Percentiles rank a stretch among this genome's conserved stretches.
phyloP scores from a whole-genome alignment of 163 green algal species.

The Picocystis sp. region DNA sequence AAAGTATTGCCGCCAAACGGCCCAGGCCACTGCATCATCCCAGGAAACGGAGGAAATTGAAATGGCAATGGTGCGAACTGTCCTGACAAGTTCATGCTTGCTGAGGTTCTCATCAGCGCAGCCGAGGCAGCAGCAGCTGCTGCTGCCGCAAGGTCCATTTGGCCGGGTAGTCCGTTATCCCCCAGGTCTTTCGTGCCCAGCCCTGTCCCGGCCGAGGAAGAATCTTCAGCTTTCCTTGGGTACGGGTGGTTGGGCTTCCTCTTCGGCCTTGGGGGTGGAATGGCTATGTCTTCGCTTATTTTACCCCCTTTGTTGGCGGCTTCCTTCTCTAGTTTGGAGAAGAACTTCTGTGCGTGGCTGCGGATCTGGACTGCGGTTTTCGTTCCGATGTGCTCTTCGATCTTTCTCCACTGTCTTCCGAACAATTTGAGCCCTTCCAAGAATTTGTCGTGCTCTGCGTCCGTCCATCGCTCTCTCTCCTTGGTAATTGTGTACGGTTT shows the following conservation, averaged over 20 bases:
- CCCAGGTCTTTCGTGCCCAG: no score
- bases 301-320: constrained; percentile 11
- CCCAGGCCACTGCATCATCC: no score
- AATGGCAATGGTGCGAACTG: no score
- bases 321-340: constrained; percentile 68
- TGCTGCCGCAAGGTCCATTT: no score
- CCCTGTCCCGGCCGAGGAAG: no score
- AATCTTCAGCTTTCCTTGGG: constrained; percentile 34
- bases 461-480: constrained; percentile 47
- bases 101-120: no score
- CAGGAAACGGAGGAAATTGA: no score
- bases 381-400: constrained; percentile 79
- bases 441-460: constrained; percentile 61
- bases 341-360: constrained; percentile 84
- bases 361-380: constrained; percentile 89
- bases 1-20: no score
- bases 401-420: constrained; percentile 68
- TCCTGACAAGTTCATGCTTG: no score
- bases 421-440: constrained; percentile 57
- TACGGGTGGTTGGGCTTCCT: constrained; percentile 57
- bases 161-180: no score
- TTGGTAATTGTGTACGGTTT: constrained; percentile 39
- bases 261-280: constrained; percentile 73
- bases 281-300: constrained; percentile 30
- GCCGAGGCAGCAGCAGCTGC: no score